These are phyloP conservation scores for Diaporthe ampelina DNA, from an alignment of 2,329 filamentous ascomycete genomes.

Conservation along the genomic window DNA sequence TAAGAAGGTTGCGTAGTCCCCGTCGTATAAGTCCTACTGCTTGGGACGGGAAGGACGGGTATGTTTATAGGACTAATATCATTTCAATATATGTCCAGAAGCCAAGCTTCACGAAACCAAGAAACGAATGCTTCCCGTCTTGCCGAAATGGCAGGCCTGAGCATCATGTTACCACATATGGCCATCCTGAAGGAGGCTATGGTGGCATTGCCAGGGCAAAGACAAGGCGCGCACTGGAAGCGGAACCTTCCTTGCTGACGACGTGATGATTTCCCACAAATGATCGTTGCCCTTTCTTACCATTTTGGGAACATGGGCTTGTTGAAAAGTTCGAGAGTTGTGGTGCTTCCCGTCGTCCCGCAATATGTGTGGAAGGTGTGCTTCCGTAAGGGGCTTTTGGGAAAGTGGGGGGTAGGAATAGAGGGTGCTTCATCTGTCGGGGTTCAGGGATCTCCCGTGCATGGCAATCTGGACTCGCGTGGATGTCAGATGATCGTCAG, in stretches of 20 bases:
- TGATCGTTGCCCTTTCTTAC: slow-evolving; percentile 12
- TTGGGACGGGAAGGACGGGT: neutral
- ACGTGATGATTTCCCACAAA: slow-evolving; percentile 40
- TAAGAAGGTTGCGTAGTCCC: neutral
- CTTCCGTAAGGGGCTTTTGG: slow-evolving; percentile 35
- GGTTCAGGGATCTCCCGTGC: slow-evolving; percentile 12
- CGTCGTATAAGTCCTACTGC: too few species aligned
- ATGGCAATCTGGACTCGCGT: neutral
- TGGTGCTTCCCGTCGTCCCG: slow-evolving; percentile 32
- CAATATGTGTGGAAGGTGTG: slow-evolving; percentile 33
- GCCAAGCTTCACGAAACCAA: slow-evolving; percentile 18
- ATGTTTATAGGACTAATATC: slow-evolving; percentile 29
- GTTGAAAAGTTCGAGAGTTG: neutral
- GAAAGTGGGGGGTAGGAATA: slow-evolving; percentile 27
- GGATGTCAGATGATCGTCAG: slow-evolving; percentile 29
- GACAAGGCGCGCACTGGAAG: neutral
- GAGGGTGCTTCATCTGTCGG: slow-evolving; percentile 3
- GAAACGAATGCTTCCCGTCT: slow-evolving; percentile 1
- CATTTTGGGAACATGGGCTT: slow-evolving; percentile 7
- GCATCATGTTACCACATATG: neutral
- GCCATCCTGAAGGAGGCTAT: slow-evolving; percentile 12
- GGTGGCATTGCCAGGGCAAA: slow-evolving; percentile 11
- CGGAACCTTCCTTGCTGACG: neutral
- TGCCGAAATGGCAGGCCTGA: neutral
- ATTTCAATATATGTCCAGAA: neutral